Base-by-base conservation (phyloP, 345 rosid genomes). In the Fremontodendron californicum region DNA sequence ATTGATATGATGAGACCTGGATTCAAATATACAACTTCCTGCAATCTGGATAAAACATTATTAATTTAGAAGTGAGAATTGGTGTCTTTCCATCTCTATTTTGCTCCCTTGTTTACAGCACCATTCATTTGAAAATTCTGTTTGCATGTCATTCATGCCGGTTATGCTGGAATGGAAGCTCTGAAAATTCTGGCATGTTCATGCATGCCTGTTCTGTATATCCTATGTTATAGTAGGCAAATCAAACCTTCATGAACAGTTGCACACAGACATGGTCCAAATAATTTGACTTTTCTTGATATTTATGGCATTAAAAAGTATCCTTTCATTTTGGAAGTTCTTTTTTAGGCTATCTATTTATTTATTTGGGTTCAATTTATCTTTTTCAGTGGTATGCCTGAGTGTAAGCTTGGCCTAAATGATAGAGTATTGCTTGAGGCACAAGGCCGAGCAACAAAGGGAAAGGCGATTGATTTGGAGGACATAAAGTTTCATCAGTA, bases 401-500 rank as follows among this genome's bases (percentile, higher is more conserved):
- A 93, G 86, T 96, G 99, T 86, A 96, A 96, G 82, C 92, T 96
- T 82, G 98, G 99, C 71, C 87, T 93, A 70, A 96, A 96, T 79
- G 99, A 93, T 84, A 89, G 97, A 88, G 90, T 96, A 70, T 78
- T 96, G 76, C 74, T 93, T 88, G 99, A 96, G 87, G 98, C 98
- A 13, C 99, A 96, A 75, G 99, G 99, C 61, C 91, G 94, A 45
- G 75, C 99, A 67, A 91, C 97, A 39, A 96, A 93, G 82, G 98
- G 97, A 68, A 96, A 96, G 87, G 97, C 98, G 42, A 93, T 93
- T 73, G 99, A 96, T 88, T 85, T 96, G 85, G 98, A 93, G 82
- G 99, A 96, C 80, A 93, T 96, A 78, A 96, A 96, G 80, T 96
- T 96, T 83, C 97, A 96, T 83, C 98, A 96, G 99, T 93, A 90